Base-by-base conservation (phyloP, 1,284 basidiomycete species). In the Cutaneotrichosporon curvatum region DNA sequence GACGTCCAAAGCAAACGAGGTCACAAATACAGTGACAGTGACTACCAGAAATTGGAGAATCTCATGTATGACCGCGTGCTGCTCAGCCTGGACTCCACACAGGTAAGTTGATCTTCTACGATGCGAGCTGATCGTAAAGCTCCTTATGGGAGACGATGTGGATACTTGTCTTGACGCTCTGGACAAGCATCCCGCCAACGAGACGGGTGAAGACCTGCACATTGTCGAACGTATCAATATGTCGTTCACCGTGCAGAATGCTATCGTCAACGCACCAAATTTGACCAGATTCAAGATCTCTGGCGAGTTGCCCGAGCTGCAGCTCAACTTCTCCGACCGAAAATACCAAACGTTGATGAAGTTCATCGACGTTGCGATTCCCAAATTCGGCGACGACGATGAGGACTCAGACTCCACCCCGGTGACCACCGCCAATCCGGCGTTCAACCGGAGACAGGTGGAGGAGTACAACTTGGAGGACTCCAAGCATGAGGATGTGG, bases 311-410 rank as follows among this genome's bases (percentile, higher is more conserved):
- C 94, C 95, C 1, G 81, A 81, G 36, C 76, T 99, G 6, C 84
- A 87, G 61, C 78, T 96, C 66, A 98, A 99, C 71, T 79, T 98
- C 53, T 98, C 95, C 6, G 95, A 98, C 60, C 78, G 79, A 19
- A 99, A 98, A 72, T 99, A 99, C 74, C 89, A 94, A 72, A 81
- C 85, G 3, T 73, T 98, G 37, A 91, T 98, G 87, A 81, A 85
- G 16, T 78, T 98, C 54, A 82, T 98, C 61, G 91, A 97, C 60
- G 84, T 91, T 11, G 82, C 85, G 23, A 83, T 99, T 33, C 95
- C 95, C 4, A 80, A 84, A 48, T 84, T 97, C 59, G 85, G 78
- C 42, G 78, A 82, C 37, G 78, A 58, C 28, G 51, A 57, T 2
- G 34, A 45, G 11, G 39, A 48, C 10, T 42, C 45, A 10, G 42